Evolutionary conservation across 176 grass and related monocot genomes (phyloP).

Genomic region (Ensete glaucum): DNA sequence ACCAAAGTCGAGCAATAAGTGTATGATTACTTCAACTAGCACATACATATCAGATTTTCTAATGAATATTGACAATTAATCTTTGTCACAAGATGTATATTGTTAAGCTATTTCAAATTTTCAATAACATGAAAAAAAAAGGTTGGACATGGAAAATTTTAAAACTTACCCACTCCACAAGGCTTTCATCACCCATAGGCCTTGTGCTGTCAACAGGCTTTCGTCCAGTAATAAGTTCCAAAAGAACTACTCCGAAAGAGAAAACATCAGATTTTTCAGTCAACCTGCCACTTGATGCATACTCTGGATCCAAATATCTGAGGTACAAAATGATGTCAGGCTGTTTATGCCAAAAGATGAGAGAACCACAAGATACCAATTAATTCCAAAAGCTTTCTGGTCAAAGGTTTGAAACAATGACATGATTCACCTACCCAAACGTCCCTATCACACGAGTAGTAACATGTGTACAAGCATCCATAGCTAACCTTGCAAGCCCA

Average conservation of each 20-base stretch:
- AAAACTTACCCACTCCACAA: slow-evolving; percentile 79
- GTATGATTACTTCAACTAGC: not conserved
- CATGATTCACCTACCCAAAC: slow-evolving; percentile 56
- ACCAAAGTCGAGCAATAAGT: not conserved
- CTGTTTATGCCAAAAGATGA: not conserved
- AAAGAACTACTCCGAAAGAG: slow-evolving; percentile 83
- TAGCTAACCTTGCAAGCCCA: slow-evolving; percentile 78
- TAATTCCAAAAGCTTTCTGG: not conserved
- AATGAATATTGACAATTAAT: not conserved
- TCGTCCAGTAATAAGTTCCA: slow-evolving; percentile 83
- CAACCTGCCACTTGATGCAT: slow-evolving; percentile 84
- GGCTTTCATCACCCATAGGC: slow-evolving; percentile 61
- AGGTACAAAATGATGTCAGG: slow-evolving; percentile 13
- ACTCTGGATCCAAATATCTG: slow-evolving; percentile 86
- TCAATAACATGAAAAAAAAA: not conserved
- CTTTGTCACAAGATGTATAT: not conserved
- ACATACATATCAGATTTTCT: not conserved
- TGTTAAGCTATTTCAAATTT: not conserved
- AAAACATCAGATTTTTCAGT: slow-evolving; percentile 86
- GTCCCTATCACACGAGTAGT: slow-evolving; percentile 94
- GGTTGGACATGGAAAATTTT: not conserved
- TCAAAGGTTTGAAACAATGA: not conserved
- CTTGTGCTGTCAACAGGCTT: slow-evolving; percentile 64
- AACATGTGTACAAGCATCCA: slow-evolving; percentile 85
- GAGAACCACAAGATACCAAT: not conserved